phyloP scores from a whole-genome alignment of 2,329 filamentous ascomycete species.

The Colletotrichum somersetense region DNA sequence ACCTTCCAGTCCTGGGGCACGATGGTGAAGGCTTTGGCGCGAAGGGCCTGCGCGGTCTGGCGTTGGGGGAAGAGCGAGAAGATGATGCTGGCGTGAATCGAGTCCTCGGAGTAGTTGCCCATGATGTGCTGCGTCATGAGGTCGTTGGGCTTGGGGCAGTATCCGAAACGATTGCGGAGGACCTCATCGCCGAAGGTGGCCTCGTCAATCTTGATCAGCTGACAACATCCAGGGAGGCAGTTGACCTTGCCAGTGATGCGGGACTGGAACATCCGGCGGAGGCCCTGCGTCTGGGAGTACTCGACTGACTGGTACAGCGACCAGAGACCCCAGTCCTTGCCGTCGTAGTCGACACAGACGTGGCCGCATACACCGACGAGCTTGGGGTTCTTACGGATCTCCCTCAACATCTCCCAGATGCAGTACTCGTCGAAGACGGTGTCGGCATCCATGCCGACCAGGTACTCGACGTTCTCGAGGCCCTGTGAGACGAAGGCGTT shows the following conservation, averaged over 20 bases:
- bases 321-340: slow-evolving; percentile 57
- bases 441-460: slow-evolving; percentile 63
- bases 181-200: slow-evolving; percentile 62
- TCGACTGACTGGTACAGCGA: slow-evolving; percentile 62
- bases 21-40: slow-evolving; percentile 61
- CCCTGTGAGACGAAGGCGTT: slow-evolving; percentile 54
- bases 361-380: slow-evolving; percentile 63
- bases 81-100: slow-evolving; percentile 63
- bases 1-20: slow-evolving; percentile 60
- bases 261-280: slow-evolving; percentile 63
- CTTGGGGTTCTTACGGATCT: slow-evolving; percentile 57
- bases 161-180: slow-evolving; percentile 61
- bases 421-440: slow-evolving; percentile 61
- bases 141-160: slow-evolving; percentile 62
- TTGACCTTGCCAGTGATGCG: slow-evolving; percentile 63
- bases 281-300: slow-evolving; percentile 61
- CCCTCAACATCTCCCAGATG: slow-evolving; percentile 58
- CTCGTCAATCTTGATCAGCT: slow-evolving; percentile 63
- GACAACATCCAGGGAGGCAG: slow-evolving; percentile 63
- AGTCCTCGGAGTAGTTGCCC: slow-evolving; percentile 62
- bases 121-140: slow-evolving; percentile 63
- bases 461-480: slow-evolving; percentile 56
- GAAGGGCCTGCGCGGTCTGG: slow-evolving; percentile 60
- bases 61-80: slow-evolving; percentile 59
- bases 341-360: slow-evolving; percentile 61